These are phyloP conservation scores for Erodium maritimum DNA, from an alignment of 345 rosid species.

Conservation along the genomic window DNA sequence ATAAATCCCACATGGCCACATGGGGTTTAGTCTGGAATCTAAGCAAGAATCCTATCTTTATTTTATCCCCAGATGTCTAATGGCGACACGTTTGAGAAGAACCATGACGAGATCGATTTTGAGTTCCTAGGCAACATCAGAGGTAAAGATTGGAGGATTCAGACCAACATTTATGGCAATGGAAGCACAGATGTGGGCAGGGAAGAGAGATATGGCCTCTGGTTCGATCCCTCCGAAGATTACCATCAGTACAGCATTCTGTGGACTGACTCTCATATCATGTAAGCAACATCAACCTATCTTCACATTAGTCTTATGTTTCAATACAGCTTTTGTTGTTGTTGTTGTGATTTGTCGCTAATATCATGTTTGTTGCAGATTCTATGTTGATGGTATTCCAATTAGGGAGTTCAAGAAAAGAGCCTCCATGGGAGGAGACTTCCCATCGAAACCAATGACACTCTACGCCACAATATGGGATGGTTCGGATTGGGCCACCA, in stretches of 20 bases:
- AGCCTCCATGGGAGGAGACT: conserved; percentile 64
- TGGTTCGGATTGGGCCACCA: conserved; percentile 90
- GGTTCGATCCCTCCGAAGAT: conserved; percentile 96
- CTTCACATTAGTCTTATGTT: background rate
- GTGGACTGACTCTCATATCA: conserved; percentile 86
- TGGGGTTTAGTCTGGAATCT: background rate
- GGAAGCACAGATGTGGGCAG: conserved; percentile 85
- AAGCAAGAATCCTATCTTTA: background rate
- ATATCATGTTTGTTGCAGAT: conserved; percentile 38
- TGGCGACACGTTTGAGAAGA: conserved; percentile 85
- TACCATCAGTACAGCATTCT: conserved; percentile 83
- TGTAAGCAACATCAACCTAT: conserved; percentile 31
- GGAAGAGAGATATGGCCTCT: conserved; percentile 91
- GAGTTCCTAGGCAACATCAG: conserved; percentile 96
- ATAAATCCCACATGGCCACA: no score
- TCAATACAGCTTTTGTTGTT: no score
- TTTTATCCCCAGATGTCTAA: conserved; percentile 63
- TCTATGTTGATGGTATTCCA: conserved; percentile 64
- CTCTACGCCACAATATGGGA: conserved; percentile 95
- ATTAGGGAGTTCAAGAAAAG: conserved; percentile 71
- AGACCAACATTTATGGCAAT: conserved; percentile 88
- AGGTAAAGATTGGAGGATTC: conserved; percentile 98
- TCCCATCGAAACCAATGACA: conserved; percentile 94
- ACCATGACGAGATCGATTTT: conserved; percentile 95
- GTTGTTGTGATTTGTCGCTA: no score